Conservation (phyloP, 495 filamentous ascomycete species). For the Antarctomyces pellizariae region DNA sequence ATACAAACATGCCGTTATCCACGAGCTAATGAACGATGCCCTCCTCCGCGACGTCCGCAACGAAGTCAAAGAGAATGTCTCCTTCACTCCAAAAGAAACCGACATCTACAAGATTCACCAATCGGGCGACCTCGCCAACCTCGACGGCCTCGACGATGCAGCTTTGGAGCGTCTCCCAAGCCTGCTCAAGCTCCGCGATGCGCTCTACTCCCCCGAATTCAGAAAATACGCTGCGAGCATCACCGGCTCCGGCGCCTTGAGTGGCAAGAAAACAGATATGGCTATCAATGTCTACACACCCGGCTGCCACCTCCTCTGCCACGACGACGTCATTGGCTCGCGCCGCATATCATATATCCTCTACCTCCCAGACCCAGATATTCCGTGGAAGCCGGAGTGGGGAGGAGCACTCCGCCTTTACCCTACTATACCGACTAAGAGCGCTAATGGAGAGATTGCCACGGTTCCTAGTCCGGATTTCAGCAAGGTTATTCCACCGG, state of each 20-base stretch:
- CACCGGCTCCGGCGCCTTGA: conserved; percentile 65
- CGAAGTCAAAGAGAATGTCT: conserved; percentile 72
- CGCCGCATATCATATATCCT: conserved; percentile 88
- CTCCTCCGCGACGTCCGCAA: conserved; percentile 70
- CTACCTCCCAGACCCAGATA: conserved; percentile 83
- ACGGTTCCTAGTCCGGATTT: conserved; percentile 53
- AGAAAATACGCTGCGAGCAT: conserved; percentile 68
- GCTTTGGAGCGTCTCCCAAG: conserved; percentile 66
- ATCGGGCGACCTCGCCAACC: conserved; percentile 89
- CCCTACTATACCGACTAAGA: conserved; percentile 39
- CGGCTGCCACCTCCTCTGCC: conserved; percentile 83
- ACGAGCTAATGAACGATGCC: conserved; percentile 44
- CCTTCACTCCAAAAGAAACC: conserved; percentile 95
- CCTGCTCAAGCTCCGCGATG: conserved; percentile 67
- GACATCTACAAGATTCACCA: conserved; percentile 99
- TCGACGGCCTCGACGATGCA: conserved; percentile 72
- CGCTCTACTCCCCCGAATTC: conserved; percentile 76
- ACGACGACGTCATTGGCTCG: conserved; percentile 95
- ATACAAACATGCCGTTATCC: conserved; percentile 84
- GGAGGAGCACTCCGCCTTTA: conserved; percentile 81
- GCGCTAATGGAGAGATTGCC: conserved; percentile 41
- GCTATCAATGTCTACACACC: conserved; percentile 97
- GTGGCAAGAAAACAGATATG: conserved; percentile 94
- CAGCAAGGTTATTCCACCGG: conserved; percentile 61
- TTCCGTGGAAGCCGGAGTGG: conserved; percentile 80